Base-by-base conservation (phyloP, 805 yeast species). In the Isabelozyma rhagii region DNA sequence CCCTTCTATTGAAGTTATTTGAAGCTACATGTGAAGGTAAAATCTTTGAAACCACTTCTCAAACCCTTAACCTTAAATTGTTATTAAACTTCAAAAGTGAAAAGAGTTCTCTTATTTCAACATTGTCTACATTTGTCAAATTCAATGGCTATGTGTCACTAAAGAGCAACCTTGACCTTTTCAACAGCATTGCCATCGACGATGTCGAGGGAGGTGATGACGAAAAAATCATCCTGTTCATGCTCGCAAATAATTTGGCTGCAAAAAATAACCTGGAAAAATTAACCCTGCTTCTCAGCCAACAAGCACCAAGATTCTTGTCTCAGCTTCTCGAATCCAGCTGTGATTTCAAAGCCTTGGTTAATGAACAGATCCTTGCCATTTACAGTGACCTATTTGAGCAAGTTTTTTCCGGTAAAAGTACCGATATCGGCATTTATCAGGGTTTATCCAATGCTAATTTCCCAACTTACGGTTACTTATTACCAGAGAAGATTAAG, bases 31-130 rank as follows among this genome's bases (percentile, higher is more conserved):
- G 74, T 5, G 87, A 83, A 55, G 86, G 83, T 11, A 79, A 72
- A 3, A 64, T 90, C 5, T 78, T 75, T 50, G 77, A 80, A 48
- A 74, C 63, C 0, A 63, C 79, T 2, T 54, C 75, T 8, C 89
- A 85, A 55, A 75, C 84, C 0, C 63, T 82, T 34, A 74, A 77
- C 51, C 60, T 86, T 47, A 70, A 72, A 47, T 57, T 81, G 7
- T 50, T 84, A 31, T 61, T 77, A 13, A 68, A 72, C 53, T 63
- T 77, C 40, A 63, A 75, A 41, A 53, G 66, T 0, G 51, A 63
- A 7, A 54, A 59, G 6, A 29, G 48, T 1, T 51, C 60, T 4
- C 56, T 77, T 36, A 51, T 59, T 17, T 53, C 61, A 0, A 55
- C 71, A 46, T 47, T 79, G 27, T 57, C 64, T 17, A 64, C 71